Percentiles rank a stretch among this genome's conserved stretches.
These are phyloP conservation scores for Lentinula boryana DNA, from an alignment of 768 basidiomycete genomes.

Conservation along the genomic window DNA sequence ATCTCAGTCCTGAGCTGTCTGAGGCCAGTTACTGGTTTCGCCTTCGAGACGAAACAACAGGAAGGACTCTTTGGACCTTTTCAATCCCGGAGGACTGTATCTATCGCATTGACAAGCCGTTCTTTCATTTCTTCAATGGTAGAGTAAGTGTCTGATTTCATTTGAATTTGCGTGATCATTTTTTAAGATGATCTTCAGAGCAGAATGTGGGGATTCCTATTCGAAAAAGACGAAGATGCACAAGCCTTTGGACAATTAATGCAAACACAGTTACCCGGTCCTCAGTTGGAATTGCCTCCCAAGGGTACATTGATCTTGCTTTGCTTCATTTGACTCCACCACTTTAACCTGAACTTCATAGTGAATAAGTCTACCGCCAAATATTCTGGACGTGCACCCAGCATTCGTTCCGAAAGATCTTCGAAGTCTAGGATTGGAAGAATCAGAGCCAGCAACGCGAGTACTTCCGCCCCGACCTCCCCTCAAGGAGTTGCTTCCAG, in stretches of 20 bases:
- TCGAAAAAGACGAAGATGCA: conserved; percentile 43
- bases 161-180: not conserved
- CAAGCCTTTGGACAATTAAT: conserved; percentile 33
- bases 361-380: not conserved
- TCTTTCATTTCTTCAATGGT: conserved; percentile 88
- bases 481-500: conserved; percentile 6
- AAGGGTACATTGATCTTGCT: conserved; percentile 5
- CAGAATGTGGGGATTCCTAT: conserved; percentile 46
- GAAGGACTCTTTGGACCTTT: conserved; percentile 65
- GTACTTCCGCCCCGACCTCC: conserved; percentile 22
- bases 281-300: not conserved
- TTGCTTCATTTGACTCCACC: conserved; percentile 5
- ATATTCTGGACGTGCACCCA: conserved; percentile 9
- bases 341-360: conserved; percentile 8
- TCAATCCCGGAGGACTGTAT: conserved; percentile 52
- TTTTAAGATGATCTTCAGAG: conserved; percentile 25
- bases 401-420: conserved; percentile 11
- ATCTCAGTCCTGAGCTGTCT: not conserved
- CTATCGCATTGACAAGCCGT: conserved; percentile 81
- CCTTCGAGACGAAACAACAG: conserved; percentile 49
- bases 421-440: conserved; percentile 14
- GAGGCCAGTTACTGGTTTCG: conserved; percentile 52
- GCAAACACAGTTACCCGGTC: conserved; percentile 17
- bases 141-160: conserved; percentile 47
- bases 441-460: conserved; percentile 30